Evolutionary conservation across 1,139 yeast genomes (phyloP).

Genomic region (Candida tunisiensis): DNA sequence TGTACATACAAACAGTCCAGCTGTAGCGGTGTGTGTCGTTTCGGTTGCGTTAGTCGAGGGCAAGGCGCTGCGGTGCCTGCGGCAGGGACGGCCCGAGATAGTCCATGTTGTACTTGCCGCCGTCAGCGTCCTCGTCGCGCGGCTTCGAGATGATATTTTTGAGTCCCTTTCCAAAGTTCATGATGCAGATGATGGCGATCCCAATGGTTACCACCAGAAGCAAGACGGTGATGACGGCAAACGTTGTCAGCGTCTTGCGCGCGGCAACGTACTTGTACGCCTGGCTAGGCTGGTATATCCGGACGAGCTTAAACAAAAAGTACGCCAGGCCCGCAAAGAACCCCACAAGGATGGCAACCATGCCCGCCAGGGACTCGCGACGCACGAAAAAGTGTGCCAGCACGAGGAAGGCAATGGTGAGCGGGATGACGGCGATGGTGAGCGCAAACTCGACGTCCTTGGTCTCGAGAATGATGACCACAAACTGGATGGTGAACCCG

Average conservation of each 20-base stretch:
- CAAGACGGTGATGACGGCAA: slow-evolving; percentile 30
- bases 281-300: slow-evolving; percentile 30
- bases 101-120: too few relatives aligned
- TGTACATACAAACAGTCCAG: too few relatives aligned
- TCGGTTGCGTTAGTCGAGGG: too few relatives aligned
- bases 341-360: slow-evolving; percentile 18
- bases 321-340: slow-evolving; percentile 32
- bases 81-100: too few relatives aligned
- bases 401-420: slow-evolving; percentile 25
- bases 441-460: slow-evolving; percentile 31
- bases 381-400: slow-evolving; percentile 26
- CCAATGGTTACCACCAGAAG: slow-evolving; percentile 24
- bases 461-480: slow-evolving; percentile 30
- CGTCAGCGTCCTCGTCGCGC: too few relatives aligned
- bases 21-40: too few relatives aligned
- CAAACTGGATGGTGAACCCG: slow-evolving; percentile 37
- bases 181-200: slow-evolving; percentile 22
- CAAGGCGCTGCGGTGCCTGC: too few relatives aligned
- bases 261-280: slow-evolving; percentile 30
- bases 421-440: slow-evolving; percentile 32
- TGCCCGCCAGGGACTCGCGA: slow-evolving; percentile 21
- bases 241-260: slow-evolving; percentile 29
- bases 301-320: slow-evolving; percentile 31
- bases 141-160: slow-evolving; percentile 11
- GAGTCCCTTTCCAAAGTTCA: slow-evolving; percentile 28